Conservation (phyloP, 129 eudicot genomes). For the Scalesia atractyloides region DNA sequence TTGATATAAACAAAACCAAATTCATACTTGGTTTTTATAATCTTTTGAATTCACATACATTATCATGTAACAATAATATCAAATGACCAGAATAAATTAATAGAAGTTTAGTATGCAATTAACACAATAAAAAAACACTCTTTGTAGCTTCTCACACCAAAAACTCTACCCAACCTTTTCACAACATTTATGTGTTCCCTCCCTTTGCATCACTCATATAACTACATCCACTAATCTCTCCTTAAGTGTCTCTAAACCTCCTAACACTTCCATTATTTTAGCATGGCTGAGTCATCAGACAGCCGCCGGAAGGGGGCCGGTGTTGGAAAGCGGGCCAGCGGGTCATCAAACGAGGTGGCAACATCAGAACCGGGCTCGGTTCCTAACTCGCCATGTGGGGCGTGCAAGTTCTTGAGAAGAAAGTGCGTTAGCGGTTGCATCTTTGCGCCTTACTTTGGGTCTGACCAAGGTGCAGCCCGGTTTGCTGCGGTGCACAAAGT, state of each 20-base stretch:
- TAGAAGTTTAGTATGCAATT: slow-evolving; percentile 28
- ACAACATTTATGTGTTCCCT: slow-evolving; percentile 73
- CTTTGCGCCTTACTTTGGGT: slow-evolving; percentile 82
- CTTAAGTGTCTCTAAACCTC: slow-evolving; percentile 13
- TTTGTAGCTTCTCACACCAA: slow-evolving; percentile 37
- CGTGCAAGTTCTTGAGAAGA: slow-evolving; percentile 88
- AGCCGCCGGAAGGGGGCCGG: slow-evolving; percentile 40
- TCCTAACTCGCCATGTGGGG: slow-evolving; percentile 73
- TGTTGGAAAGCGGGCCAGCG: slow-evolving; percentile 38
- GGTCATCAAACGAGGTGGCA: slow-evolving; percentile 10
- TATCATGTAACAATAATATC: no score
- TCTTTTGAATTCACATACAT: no score
- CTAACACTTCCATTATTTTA: slow-evolving; percentile 20
- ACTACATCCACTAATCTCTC: slow-evolving; percentile 33
- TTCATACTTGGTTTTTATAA: no score
- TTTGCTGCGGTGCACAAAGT: slow-evolving; percentile 94
- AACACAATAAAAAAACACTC: slow-evolving; percentile 20
- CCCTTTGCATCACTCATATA: slow-evolving; percentile 40
- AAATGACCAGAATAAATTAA: slow-evolving; percentile 12
- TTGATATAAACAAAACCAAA: no score
- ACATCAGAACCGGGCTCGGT: slow-evolving; percentile 19
- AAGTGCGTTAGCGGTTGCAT: slow-evolving; percentile 84
- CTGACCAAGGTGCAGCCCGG: slow-evolving; percentile 95
- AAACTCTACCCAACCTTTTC: slow-evolving; percentile 59
- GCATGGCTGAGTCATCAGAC: slow-evolving; percentile 56